Evolutionary conservation across 441 rosid species (phyloP), one percentile per base, ranked within the genome.

Genomic region (Populus hybrid): DNA sequence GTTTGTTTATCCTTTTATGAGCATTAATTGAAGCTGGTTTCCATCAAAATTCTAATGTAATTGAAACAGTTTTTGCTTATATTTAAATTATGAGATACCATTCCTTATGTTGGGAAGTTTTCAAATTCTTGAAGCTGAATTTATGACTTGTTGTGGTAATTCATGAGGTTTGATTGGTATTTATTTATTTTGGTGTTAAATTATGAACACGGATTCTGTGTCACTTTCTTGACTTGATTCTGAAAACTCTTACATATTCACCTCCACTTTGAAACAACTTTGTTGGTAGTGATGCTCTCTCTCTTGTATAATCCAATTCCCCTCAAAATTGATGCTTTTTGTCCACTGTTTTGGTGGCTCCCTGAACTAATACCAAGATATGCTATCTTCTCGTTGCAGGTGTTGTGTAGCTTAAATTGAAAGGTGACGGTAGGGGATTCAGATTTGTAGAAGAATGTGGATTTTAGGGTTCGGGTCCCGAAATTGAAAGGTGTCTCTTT

Each of bases 301-400:
- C 78, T 85, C 81, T 73, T 21, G 69, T 77, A 67, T 26, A 74
- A 65, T 81, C 81, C 75, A 38, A 82, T 80, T 73, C 72, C 81
- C 85, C 81, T 78, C 79, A 82, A 84, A 80, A 76, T 82, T 85
- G 88, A 86, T 88, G 87, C 85, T 81, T 85, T 71, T 70, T 91
- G 93, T 88, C 91, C 84, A 69, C 83, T 86, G 76, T 80, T 81
- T 87, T 46, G 88, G 87, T 86, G 75, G 79, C 84, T 85, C 82
- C 75, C 81, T 85, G 79, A 83, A 69, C 86, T 81, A 67, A 83
- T 78, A 82, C 85, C 86, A 59, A 81, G 83, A 84, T 75, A 78
- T 83, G 85, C 84, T 83, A 87, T 85, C 78, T 70, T 74, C 76
- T 84, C 78, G 80, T 78, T 92, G 88, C 93, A 93, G 95, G 88